Evolutionary conservation across 805 yeast genomes (phyloP), one percentile per base, ranked within the genome.

Genomic region (Schwanniomyces pseudopolymorphus): DNA sequence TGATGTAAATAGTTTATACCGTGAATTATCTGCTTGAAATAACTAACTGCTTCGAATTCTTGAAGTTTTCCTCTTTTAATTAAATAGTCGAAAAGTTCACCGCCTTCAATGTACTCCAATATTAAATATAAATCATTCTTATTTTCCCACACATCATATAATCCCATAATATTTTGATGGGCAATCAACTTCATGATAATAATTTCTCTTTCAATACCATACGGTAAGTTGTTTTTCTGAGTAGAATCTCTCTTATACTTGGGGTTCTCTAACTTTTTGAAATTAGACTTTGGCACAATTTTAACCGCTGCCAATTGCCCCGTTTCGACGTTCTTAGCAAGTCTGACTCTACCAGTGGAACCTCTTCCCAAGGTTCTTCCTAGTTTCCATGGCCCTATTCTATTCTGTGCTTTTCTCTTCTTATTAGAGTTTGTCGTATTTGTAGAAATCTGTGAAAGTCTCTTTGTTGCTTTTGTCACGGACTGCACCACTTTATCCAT

Each of bases 81-180:
- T 45, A 87, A 69, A 50, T 83, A 75, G 58, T 87, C 94, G 55
- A 87, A 87, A 45, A 87, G 68, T 64, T 87, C 95, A 48, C 95
- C 95, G n/a, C 94, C 92, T 64, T 87, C 91, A 26, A 87, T 92
- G 61, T 86, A 87, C 61, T 87, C 95, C 42, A 87, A 68, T 13
- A 87, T 89, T 53, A 87, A 64, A 58, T 84, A 87, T 47, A 94
- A 74, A 49, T 92, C 96, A 60, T 89, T 89, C 54, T 89, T 85
- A 54, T 95, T 92, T 67, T 94, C 99, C 98, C 98, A 94, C 20
- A 94, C 99, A 61, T 94, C 99, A 57, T 84, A 87, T 35, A 87
- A 69, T 13, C 89, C 83, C 78, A 87, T 77, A 39, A 87, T 87
- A 61, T 87, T 86, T 25, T 87, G 85, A 64, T 87, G 94, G 28